Base-by-base conservation (phyloP, 129 eudicot genomes). In the Centella asiatica region DNA sequence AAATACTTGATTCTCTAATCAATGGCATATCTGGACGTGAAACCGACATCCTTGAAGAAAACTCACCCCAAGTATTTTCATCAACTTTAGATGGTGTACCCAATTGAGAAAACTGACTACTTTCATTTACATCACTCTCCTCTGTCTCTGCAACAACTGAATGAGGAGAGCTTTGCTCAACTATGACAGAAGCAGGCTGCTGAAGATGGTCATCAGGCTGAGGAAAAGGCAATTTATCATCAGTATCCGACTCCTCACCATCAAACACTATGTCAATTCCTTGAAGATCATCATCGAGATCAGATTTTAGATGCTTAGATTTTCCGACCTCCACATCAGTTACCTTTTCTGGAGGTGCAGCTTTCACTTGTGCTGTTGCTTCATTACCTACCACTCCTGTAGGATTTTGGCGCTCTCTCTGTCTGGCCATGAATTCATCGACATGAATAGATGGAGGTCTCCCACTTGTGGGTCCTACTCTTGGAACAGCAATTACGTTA, bases 401-500 rank as follows among this genome's bases (percentile, higher is more conserved):
- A 1, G 84, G 78, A 72, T 77, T 79, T n/a, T 92, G 96, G 19
- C 99, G 95, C 63, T 92, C 99, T 65, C 86, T 72, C 71, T 92
- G 90, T 52, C 99, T 77, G 27, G 99, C 99, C 95, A 87, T 87
- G 75, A 92, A 92, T 69, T 81, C 99, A 67, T 92, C 99, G 48
- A 92, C 99, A 62, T 92, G 99, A 56, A 92, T 85, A 31, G 99
- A 92, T 20, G 99, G 99, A 50, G 99, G 96, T 72, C 99, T 78
- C 66, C 99, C 96, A 48, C 99, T 83, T 20, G 84, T 52, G 37
- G 97, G 78, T 60, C 99, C 99, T 62, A 82, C 36, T 29, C 96
- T 76, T 32, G 90, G 95, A 62, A 92, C 66, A 2, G 95, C 80
- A 33, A 92, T 92, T 44, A 87, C 96, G 37, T 92, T 92, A 40